Evolutionary conservation across 2,329 filamentous ascomycete genomes (phyloP).

Genomic region (Diplodia intermedia): DNA sequence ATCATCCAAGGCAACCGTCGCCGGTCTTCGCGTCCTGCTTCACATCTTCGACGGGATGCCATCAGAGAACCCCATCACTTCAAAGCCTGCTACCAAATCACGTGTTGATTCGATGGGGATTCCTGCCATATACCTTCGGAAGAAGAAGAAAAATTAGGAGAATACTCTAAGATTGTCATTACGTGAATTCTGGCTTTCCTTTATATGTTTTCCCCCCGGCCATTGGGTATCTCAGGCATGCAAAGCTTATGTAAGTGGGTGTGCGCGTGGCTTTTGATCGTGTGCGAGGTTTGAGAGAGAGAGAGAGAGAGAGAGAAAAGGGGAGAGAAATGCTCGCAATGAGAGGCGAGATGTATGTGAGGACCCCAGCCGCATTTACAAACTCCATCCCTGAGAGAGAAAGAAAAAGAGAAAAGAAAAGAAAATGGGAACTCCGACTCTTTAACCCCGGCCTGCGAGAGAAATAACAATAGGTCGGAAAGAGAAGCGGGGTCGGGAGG

Average conservation of each 20-base stretch:
- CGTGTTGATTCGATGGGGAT: background rate
- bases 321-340: background rate
- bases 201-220: slow-evolving; percentile 8
- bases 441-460: slow-evolving; percentile 14
- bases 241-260: slow-evolving; percentile 18
- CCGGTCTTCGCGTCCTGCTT: too few relatives aligned
- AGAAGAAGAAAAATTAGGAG: background rate
- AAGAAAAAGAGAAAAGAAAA: background rate
- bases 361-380: background rate
- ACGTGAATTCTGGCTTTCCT: slow-evolving; percentile 4
- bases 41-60: too few relatives aligned
- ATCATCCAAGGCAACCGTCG: too few relatives aligned
- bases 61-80: too few relatives aligned
- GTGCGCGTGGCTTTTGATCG: background rate
- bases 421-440: background rate
- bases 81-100: background rate
- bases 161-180: slow-evolving; percentile 19
- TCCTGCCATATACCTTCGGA: background rate
- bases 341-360: background rate
- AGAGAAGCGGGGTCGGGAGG: background rate
- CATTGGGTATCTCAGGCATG: slow-evolving; percentile 28
- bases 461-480: background rate
- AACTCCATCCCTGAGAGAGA: slow-evolving; percentile 5
- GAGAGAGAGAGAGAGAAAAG: background rate
- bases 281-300: background rate